phyloP scores from a whole-genome alignment of 2,329 filamentous ascomycete species.

The Beauveria medogensis region DNA sequence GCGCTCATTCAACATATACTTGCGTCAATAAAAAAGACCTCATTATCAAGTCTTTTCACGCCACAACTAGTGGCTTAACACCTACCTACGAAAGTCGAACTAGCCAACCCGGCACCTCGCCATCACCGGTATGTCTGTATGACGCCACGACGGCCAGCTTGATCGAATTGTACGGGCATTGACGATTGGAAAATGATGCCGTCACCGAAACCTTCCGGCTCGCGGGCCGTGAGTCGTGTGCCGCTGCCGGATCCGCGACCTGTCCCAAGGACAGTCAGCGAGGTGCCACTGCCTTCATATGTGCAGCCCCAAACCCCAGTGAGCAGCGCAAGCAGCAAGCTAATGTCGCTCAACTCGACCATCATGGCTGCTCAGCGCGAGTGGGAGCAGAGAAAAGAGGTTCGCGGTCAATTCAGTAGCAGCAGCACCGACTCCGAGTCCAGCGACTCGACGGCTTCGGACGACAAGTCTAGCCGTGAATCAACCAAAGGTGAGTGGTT shows the following conservation, averaged over 20 bases:
- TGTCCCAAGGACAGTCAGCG: neutral
- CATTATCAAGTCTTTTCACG: too few relatives aligned
- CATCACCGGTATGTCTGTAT: neutral
- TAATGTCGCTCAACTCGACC: conserved; percentile 11
- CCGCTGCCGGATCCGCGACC: neutral
- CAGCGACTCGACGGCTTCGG: neutral
- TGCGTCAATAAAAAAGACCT: too few relatives aligned
- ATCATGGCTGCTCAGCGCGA: conserved; percentile 22
- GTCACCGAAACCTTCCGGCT: neutral
- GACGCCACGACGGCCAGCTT: neutral
- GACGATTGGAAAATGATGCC: neutral
- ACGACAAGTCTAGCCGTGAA: neutral
- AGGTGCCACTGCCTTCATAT: neutral
- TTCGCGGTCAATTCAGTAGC: neutral
- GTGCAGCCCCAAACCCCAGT: neutral
- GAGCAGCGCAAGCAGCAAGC: neutral
- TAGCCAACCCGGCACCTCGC: neutral
- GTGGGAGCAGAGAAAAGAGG: conserved; percentile 19
- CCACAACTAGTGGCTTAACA: neutral
- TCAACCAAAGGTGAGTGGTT: neutral
- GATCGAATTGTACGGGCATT: neutral
- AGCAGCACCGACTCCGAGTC: neutral
- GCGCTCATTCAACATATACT: neutral
- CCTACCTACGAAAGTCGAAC: neutral
- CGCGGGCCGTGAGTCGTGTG: neutral